Conservation (phyloP, 2,329 filamentous ascomycete genomes). For the Cladophialophora bantiana region DNA sequence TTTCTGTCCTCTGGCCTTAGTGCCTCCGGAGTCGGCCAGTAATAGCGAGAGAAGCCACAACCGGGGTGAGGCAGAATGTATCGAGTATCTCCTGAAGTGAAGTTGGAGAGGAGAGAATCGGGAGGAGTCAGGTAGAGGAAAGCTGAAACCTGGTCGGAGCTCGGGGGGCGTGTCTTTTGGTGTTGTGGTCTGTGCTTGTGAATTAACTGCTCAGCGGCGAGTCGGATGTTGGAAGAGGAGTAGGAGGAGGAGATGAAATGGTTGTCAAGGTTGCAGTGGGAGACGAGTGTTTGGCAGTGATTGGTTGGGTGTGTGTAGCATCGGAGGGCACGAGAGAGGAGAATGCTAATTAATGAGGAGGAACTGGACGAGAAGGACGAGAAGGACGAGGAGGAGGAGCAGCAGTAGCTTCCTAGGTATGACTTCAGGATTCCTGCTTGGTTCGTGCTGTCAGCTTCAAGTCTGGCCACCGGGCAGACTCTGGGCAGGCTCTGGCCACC, state of each 20-base stretch:
- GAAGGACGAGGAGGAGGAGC: not conserved
- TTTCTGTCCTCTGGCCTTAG: not conserved
- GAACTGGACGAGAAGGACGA: not conserved
- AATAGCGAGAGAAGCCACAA: not conserved
- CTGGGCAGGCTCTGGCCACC: not conserved
- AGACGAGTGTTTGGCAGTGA: not conserved
- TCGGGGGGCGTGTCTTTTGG: not conserved
- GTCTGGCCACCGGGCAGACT: not conserved
- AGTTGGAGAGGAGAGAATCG: not conserved
- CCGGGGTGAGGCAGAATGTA: not conserved
- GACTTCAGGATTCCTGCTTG: not conserved
- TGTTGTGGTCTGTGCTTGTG: not conserved
- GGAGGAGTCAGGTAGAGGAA: not conserved
- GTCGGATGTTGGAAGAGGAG: not conserved
- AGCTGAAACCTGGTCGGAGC: not conserved
- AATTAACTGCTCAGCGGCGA: not conserved
- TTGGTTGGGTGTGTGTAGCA: not conserved
- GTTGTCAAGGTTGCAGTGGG: not conserved
- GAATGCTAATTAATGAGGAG: not conserved
- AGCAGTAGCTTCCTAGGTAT: not conserved
- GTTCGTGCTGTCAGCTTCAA: constrained; percentile 3
- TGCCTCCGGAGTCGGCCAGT: not conserved
- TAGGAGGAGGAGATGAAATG: not conserved
- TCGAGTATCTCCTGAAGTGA: not conserved
- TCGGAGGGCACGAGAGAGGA: not conserved